Evolutionary conservation across 1,139 yeast species (phyloP).

Genomic region (Kodamaea suecica): DNA sequence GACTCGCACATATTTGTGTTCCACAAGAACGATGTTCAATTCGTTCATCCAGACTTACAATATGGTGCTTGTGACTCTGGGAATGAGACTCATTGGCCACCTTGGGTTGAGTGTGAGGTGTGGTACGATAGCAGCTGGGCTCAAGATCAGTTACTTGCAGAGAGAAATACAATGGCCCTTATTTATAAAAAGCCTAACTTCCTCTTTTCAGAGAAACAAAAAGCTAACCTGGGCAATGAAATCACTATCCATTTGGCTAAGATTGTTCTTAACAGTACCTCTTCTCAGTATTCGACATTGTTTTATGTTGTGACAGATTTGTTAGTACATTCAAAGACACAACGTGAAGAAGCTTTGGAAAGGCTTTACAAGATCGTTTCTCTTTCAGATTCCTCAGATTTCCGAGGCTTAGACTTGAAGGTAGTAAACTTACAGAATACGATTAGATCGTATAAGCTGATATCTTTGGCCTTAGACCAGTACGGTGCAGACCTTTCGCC

Average conservation of each 20-base stretch:
- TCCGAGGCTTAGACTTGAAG: constrained; percentile 50
- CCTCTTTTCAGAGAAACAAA: constrained; percentile 42
- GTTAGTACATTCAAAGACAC: constrained; percentile 64
- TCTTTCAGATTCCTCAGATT: constrained; percentile 65
- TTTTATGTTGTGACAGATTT: constrained; percentile 64
- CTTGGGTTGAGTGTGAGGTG: constrained; percentile 75
- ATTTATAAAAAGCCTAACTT: constrained; percentile 66
- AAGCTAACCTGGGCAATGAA: constrained; percentile 26
- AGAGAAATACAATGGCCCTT: constrained; percentile 60
- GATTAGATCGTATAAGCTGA: constrained; percentile 40
- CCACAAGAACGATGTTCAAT: constrained; percentile 33
- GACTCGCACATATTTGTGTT: constrained; percentile 74
- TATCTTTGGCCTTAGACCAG: constrained; percentile 46
- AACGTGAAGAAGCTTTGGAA: constrained; percentile 53
- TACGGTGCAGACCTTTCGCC: constrained; percentile 22
- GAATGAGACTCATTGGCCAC: constrained; percentile 60
- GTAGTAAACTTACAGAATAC: constrained; percentile 56
- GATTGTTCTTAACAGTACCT: constrained; percentile 67
- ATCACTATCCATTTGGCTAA: constrained; percentile 61
- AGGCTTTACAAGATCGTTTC: constrained; percentile 64
- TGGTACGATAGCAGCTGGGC: constrained; percentile 66
- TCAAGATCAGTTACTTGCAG: constrained; percentile 55
- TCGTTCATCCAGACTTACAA: constrained; percentile 24
- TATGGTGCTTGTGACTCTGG: constrained; percentile 17
- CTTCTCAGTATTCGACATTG: constrained; percentile 67